Conservation (phyloP, 2,329 filamentous ascomycete genomes). For the Myotisia sp. region DNA sequence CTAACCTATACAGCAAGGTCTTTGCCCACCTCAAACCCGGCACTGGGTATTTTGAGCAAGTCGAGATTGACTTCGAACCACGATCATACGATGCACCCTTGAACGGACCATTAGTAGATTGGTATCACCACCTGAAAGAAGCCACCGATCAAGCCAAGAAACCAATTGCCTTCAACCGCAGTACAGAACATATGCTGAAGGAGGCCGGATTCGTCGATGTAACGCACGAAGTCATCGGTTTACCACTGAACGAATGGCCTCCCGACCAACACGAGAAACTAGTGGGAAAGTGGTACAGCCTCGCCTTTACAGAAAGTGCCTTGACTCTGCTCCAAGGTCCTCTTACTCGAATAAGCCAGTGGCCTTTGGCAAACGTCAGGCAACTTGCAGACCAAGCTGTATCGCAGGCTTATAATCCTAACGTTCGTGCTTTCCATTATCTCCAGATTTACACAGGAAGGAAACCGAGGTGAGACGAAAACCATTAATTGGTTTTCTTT, state of each 20-base stretch:
- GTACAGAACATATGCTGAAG: conserved; percentile 47
- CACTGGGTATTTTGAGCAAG: conserved; percentile 64
- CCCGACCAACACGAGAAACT: conserved; percentile 49
- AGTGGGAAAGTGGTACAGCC: conserved; percentile 70
- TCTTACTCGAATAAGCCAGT: conserved; percentile 50
- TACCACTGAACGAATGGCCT: conserved; percentile 65
- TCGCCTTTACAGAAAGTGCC: conserved; percentile 58
- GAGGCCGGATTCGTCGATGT: conserved; percentile 68
- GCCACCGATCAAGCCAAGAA: conserved; percentile 53
- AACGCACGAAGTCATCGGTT: conserved; percentile 50
- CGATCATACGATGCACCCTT: conserved; percentile 40
- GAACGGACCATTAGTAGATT: conserved; percentile 43
- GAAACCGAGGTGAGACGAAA: conserved; percentile 18
- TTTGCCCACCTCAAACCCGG: conserved; percentile 63
- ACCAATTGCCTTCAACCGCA: conserved; percentile 48
- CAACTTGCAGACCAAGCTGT: conserved; percentile 49
- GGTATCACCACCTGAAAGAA: conserved; percentile 54
- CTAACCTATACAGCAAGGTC: conserved; percentile 55
- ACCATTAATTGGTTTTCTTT: conserved; percentile 2
- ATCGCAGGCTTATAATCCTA: conserved; percentile 53
- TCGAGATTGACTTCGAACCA: conserved; percentile 75
- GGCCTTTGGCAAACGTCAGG: conserved; percentile 48
- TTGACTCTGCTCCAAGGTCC: conserved; percentile 60
- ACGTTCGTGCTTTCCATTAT: conserved; percentile 54
- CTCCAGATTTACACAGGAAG: conserved; percentile 32